A percentile compares a stretch with the other conserved stretches of the same genome.
phyloP scores from a whole-genome alignment of 148 eudicot genomes.

The Bassia scoparia region DNA sequence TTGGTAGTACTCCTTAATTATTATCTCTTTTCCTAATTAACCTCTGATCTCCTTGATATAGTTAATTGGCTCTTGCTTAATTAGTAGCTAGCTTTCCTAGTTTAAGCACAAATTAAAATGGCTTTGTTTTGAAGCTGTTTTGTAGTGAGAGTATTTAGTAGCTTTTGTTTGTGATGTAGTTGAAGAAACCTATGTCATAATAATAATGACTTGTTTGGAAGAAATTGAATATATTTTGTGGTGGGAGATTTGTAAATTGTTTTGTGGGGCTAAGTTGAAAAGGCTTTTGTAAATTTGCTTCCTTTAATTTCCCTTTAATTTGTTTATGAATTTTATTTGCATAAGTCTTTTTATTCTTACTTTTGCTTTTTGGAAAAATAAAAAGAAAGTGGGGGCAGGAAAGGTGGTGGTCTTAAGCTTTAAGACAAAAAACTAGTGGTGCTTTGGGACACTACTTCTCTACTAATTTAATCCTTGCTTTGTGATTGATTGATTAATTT shows the following conservation, averaged over 20 bases:
- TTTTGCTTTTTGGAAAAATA: constrained; percentile 56
- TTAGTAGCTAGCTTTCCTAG: constrained; percentile 6
- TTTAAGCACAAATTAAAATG: constrained; percentile 5
- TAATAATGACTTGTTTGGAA: constrained; percentile 10
- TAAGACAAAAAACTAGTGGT: constrained; percentile 39
- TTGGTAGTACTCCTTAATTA: constrained; percentile 10
- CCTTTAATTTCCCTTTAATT: constrained; percentile 25
- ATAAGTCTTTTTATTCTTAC: constrained; percentile 29
- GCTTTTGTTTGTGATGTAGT: constrained; percentile 43
- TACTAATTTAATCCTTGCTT: constrained; percentile 27
- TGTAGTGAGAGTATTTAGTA: constrained; percentile 10
- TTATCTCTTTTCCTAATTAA: constrained; percentile 12
- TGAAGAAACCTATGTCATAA: constrained; percentile 37
- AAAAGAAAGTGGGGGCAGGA: constrained; percentile 35
- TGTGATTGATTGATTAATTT: constrained; percentile 19
- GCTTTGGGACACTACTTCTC: constrained; percentile 29
- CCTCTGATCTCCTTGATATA: constrained; percentile 1
- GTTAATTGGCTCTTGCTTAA: constrained; percentile 11
- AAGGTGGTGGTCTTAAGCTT: constrained; percentile 36
- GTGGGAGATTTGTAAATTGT: constrained; percentile 4
- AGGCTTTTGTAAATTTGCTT: constrained; percentile 22
- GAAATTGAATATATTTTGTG: constrained; percentile 9
- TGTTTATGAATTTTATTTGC: constrained; percentile 21
- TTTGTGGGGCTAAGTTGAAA: constrained; percentile 27
- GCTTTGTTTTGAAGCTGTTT: constrained; percentile 15